phyloP scores from a whole-genome alignment of 805 yeast species.

The Metschnikowia orientalis region DNA sequence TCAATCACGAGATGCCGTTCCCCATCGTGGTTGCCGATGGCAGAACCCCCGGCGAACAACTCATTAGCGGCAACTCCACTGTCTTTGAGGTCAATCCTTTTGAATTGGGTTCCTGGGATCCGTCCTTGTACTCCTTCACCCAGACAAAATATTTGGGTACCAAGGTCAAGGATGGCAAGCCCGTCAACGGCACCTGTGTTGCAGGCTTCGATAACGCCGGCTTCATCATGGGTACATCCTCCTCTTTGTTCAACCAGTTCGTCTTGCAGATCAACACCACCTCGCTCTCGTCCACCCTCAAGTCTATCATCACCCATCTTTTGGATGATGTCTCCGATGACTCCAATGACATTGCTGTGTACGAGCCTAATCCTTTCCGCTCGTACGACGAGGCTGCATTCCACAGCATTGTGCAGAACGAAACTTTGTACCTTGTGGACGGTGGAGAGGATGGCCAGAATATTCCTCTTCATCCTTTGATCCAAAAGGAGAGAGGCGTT shows the following conservation, averaged over 20 bases:
- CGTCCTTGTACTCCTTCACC: conserved; percentile 59
- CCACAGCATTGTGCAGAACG: conserved; percentile 22
- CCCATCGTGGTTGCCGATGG: conserved; percentile 38
- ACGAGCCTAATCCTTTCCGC: conserved; percentile 39
- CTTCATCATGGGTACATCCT: conserved; percentile 38
- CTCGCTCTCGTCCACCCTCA: conserved; percentile 21
- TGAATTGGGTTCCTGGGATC: conserved; percentile 84
- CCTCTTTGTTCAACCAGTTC: conserved; percentile 35
- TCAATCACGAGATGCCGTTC: conserved; percentile 33
- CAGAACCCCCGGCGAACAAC: conserved; percentile 30
- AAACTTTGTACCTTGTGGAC: conserved; percentile 36
- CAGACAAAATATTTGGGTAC: conserved; percentile 71
- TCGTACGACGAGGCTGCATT: conserved; percentile 18
- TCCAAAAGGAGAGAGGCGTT: conserved; percentile 32
- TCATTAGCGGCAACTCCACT: conserved; percentile 34
- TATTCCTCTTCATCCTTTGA: conserved; percentile 38
- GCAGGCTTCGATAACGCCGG: conserved; percentile 69
- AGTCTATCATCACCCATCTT: conserved; percentile 22
- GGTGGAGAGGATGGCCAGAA: conserved; percentile 44
- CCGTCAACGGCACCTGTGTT: conserved; percentile 47
- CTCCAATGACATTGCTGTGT: conserved; percentile 36
- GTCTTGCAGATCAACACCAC: conserved; percentile 23
- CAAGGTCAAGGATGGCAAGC: conserved; percentile 53
- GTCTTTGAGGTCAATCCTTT: conserved; percentile 37
- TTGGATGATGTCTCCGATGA: conserved; percentile 22